phyloP scores from a whole-genome alignment of 345 rosid genomes.

The Angophora floribunda region DNA sequence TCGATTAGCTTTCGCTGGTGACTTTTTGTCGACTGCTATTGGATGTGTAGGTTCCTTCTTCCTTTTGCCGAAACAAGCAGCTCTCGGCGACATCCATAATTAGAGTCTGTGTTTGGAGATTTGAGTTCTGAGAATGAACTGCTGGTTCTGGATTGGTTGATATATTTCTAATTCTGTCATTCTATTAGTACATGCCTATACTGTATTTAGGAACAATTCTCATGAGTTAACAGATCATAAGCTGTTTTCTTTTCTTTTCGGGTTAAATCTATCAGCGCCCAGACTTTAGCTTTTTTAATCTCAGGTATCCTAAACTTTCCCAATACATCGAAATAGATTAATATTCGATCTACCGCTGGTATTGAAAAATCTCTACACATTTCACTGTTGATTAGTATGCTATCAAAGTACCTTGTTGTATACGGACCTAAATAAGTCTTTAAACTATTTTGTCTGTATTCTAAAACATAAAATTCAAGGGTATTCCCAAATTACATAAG shows the following conservation, averaged over 20 bases:
- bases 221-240: background rate
- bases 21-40: background rate
- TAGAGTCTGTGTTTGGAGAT: background rate
- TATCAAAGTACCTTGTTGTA: background rate
- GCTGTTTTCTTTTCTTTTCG: background rate
- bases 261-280: background rate
- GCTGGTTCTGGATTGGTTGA: background rate
- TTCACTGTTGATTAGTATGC: background rate
- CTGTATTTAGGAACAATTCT: background rate
- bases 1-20: background rate
- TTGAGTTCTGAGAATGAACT: background rate
- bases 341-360: background rate
- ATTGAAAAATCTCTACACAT: background rate
- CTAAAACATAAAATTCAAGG: too few relatives aligned
- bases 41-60: background rate
- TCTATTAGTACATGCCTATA: background rate
- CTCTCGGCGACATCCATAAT: background rate
- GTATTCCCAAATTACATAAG: too few relatives aligned
- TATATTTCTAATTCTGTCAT: too few relatives aligned
- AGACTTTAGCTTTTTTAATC: background rate
- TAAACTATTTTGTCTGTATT: too few relatives aligned
- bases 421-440: background rate
- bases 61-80: background rate
- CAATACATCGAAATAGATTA: background rate
- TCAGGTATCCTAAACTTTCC: background rate